Conservation (phyloP, 2,329 filamentous ascomycete species). For the Monosporascus sp. region DNA sequence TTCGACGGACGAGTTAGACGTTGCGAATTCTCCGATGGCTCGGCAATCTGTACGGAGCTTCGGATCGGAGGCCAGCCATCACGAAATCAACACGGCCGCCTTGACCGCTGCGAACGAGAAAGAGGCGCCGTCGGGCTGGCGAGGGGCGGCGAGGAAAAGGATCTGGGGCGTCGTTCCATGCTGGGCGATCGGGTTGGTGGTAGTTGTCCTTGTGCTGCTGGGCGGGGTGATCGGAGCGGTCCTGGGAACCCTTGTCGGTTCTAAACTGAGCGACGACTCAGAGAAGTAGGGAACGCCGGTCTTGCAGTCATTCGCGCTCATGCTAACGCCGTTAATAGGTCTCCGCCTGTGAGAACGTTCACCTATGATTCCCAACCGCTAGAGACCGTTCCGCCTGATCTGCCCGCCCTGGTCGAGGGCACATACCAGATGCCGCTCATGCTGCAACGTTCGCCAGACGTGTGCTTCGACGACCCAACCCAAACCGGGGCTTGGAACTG, state of each 20-base stretch:
- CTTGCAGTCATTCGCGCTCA: background rate
- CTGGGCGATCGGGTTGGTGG: constrained; percentile 53
- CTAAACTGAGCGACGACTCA: constrained; percentile 18
- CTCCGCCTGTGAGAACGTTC: constrained; percentile 17
- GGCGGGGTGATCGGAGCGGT: constrained; percentile 53
- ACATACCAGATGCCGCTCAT: constrained; percentile 50
- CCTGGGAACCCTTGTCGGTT: constrained; percentile 40
- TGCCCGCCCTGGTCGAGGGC: constrained; percentile 50
- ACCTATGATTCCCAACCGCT: constrained; percentile 48
- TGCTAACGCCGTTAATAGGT: constrained; percentile 14
- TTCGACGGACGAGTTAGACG: constrained; percentile 48
- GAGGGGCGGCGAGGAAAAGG: constrained; percentile 47
- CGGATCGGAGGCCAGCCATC: constrained; percentile 44
- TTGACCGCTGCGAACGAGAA: constrained; percentile 42
- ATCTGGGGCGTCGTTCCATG: constrained; percentile 55
- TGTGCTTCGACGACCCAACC: constrained; percentile 51
- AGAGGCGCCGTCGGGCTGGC: constrained; percentile 43
- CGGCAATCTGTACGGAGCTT: constrained; percentile 49
- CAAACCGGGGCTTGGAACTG: constrained; percentile 61
- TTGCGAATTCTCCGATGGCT: constrained; percentile 37
- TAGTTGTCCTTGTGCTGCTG: constrained; percentile 45
- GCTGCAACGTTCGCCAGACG: constrained; percentile 42
- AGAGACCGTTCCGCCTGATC: constrained; percentile 41
- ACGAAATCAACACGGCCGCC: constrained; percentile 50
- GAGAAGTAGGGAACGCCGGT: constrained; percentile 7